Percentiles rank a stretch among this genome's conserved stretches.
These are phyloP conservation scores for Podosphaera fusca DNA, from an alignment of 2,329 filamentous ascomycete species.

Conservation along the genomic window DNA sequence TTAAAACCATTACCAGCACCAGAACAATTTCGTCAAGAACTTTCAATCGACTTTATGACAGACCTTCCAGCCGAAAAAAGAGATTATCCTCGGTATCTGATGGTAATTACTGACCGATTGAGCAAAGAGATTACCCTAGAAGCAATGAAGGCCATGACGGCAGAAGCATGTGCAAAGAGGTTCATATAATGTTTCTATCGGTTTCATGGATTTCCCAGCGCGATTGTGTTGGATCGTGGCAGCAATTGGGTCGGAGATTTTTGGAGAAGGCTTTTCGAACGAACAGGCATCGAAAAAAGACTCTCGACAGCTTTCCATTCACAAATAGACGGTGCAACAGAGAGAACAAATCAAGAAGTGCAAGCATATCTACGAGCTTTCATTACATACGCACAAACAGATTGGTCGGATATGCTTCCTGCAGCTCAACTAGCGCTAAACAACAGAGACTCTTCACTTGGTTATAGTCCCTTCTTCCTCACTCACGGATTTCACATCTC, in stretches of 20 bases:
- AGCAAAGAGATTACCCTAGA: not conserved
- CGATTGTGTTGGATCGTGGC: too few species aligned
- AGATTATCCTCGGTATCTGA: not conserved
- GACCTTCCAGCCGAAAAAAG: not conserved
- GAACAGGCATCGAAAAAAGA: too few species aligned
- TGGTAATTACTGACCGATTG: not conserved
- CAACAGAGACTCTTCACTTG: too few species aligned
- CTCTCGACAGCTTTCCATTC: too few species aligned
- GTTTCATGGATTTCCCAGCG: not conserved
- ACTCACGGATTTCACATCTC: too few species aligned
- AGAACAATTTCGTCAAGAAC: too few species aligned
- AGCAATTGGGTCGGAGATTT: too few species aligned
- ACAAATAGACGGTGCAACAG: not conserved
- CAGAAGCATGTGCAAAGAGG: not conserved
- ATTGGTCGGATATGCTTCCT: slow-evolving; percentile 58
- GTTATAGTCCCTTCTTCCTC: too few species aligned
- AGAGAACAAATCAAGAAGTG: not conserved
- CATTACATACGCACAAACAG: slow-evolving; percentile 50
- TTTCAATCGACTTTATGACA: too few species aligned
- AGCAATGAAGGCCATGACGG: not conserved
- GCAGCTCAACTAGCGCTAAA: too few species aligned
- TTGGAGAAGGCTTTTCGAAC: too few species aligned
- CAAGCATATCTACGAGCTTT: not conserved
- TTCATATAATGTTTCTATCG: not conserved
- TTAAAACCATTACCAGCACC: too few species aligned